Percentiles rank a stretch among this genome's conserved stretches.
These are phyloP conservation scores for Thuidium tamariscinum DNA, from an alignment of 225 moss, liverwort and hornwort genomes.

Conservation along the genomic window DNA sequence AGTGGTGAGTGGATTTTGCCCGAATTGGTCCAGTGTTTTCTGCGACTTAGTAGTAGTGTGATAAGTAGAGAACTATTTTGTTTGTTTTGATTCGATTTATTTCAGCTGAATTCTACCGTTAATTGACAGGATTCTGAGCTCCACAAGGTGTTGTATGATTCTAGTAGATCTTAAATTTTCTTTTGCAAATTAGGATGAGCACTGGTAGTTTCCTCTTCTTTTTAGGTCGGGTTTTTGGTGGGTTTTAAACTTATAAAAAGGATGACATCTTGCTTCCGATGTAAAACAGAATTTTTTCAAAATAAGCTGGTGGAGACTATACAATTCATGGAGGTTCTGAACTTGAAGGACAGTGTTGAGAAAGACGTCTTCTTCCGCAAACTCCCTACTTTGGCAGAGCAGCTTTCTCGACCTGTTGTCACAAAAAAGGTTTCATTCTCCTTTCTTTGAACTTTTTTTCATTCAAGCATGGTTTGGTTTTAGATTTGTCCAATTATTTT, in stretches of 20 bases:
- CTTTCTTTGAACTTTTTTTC: not conserved
- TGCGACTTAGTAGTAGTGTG: not conserved
- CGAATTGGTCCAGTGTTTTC: not conserved
- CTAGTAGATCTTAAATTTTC: not conserved
- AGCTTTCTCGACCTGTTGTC: constrained; percentile 78
- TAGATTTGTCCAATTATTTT: not conserved
- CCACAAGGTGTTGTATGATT: not conserved
- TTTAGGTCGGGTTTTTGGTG: not conserved
- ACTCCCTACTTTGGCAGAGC: constrained; percentile 73
- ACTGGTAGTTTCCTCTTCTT: not conserved
- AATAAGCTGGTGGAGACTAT: constrained; percentile 94
- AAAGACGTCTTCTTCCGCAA: constrained; percentile 86
- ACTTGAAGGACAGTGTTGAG: constrained; percentile 91
- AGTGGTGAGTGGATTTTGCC: constrained; percentile 50
- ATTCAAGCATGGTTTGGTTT: not conserved
- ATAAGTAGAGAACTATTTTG: not conserved
- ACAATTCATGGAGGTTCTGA: constrained; percentile 91
- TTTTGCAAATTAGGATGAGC: not conserved
- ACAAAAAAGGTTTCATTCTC: constrained; percentile 51
- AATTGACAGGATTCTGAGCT: not conserved
- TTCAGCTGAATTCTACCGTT: not conserved
- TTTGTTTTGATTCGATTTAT: not conserved
- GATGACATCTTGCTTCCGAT: not conserved
- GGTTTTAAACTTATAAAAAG: not conserved
- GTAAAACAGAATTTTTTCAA: constrained; percentile 72